phyloP scores from a whole-genome alignment of 345 rosid species.

The Conringia planisiliqua region DNA sequence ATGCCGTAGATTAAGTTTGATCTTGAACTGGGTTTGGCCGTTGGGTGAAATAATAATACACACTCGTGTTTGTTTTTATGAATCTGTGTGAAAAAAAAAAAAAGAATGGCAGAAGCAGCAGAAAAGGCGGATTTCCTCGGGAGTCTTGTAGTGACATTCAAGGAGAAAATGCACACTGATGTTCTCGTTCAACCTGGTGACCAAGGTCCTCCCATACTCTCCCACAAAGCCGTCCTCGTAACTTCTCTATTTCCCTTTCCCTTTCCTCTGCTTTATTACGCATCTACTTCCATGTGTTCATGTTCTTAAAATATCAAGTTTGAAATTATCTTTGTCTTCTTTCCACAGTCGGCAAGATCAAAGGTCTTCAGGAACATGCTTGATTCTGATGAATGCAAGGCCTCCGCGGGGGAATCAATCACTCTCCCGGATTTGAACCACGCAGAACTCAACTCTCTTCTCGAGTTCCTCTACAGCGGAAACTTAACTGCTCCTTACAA shows the following conservation, averaged over 20 bases:
- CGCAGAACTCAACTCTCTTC: constrained; percentile 20
- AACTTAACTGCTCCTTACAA: constrained; percentile 20
- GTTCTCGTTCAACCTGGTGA: constrained; percentile 19
- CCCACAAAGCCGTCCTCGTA: constrained; percentile 30
- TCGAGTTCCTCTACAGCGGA: constrained; percentile 31
- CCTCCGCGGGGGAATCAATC: constrained; percentile 16
- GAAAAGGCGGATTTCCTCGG: constrained; percentile 21
- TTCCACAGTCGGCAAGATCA: constrained; percentile 26
- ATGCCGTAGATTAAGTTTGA: background rate
- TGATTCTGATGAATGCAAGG: constrained; percentile 37
- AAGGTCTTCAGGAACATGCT: constrained; percentile 32
- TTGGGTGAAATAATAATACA: background rate
- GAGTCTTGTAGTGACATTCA: constrained; percentile 16
- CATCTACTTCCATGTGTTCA: no score
- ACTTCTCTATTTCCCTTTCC: no score
- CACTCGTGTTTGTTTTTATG: background rate
- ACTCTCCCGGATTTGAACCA: constrained; percentile 22
- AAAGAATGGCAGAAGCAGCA: constrained; percentile 15
- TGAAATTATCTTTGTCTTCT: no score
- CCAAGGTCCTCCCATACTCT: constrained; percentile 1
- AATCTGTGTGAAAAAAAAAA: background rate
- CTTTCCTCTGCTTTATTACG: no score
- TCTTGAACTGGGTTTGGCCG: background rate
- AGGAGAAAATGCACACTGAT: constrained; percentile 32
- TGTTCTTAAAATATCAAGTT: no score